Evolutionary conservation across 2,329 filamentous ascomycete genomes (phyloP).

Genomic region (Cordyceps tenuipes): DNA sequence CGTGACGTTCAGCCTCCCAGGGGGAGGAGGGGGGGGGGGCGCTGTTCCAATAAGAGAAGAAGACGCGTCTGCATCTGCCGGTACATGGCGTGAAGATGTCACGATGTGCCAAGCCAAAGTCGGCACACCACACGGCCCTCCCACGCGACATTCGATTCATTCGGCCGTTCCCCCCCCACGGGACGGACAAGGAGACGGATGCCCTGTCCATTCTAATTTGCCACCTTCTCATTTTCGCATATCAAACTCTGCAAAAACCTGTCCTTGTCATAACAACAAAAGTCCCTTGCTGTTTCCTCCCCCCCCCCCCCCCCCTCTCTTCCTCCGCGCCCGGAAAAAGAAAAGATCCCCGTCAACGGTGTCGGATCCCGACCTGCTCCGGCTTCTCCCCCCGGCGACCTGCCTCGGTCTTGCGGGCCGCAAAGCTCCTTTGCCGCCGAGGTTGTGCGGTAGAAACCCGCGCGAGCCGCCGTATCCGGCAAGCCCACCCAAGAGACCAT

Average conservation of each 20-base stretch:
- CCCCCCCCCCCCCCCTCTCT: no score
- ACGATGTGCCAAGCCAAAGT: neutral
- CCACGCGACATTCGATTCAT: neutral
- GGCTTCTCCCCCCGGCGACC: neutral
- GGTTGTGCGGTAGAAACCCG: conserved; percentile 4
- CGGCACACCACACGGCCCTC: neutral
- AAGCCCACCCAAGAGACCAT: conserved; percentile 4
- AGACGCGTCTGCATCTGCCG: neutral
- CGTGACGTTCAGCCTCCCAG: no score
- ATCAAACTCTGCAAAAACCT: neutral
- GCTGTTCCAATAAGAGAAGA: neutral
- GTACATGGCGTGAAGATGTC: neutral
- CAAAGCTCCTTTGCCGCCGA: conserved; percentile 4
- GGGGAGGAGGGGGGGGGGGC: no score
- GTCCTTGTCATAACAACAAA: neutral
- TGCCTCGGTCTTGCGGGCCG: neutral
- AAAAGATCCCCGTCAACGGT: no score
- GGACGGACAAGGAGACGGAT: neutral
- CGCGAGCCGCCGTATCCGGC: neutral
- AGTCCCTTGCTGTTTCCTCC: no score
- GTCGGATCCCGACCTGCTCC: neutral
- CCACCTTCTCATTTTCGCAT: neutral
- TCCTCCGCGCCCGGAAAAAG: no score
- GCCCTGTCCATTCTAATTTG: neutral
- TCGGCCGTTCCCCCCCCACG: no score